These are phyloP conservation scores for Aspergillus novoparasiticus DNA, from an alignment of 2,329 filamentous ascomycete species.

Conservation along the genomic window DNA sequence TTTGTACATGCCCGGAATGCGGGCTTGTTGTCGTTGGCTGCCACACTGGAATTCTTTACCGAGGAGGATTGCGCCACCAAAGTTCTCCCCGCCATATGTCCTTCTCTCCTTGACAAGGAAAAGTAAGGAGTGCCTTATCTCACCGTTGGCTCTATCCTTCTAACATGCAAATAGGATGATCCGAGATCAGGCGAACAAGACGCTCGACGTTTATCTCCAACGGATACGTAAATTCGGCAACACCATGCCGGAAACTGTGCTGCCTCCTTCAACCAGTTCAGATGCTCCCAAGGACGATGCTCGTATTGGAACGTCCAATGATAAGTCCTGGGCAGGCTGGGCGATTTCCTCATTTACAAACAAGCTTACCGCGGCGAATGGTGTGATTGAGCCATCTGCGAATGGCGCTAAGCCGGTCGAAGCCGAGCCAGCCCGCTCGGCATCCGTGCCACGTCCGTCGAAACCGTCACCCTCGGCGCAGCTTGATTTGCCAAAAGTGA, in stretches of 20 bases:
- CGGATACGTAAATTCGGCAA: constrained; percentile 77
- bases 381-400: constrained; percentile 73
- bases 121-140: constrained; percentile 54
- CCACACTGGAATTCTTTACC: constrained; percentile 81
- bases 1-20: constrained; percentile 95
- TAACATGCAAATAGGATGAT: constrained; percentile 58
- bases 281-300: constrained; percentile 55
- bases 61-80: constrained; percentile 88
- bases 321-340: constrained; percentile 87
- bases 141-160: not conserved
- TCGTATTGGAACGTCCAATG: constrained; percentile 76
- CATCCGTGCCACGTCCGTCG: constrained; percentile 52
- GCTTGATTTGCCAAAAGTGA: constrained; percentile 25
- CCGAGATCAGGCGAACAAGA: constrained; percentile 87
- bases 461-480: constrained; percentile 33
- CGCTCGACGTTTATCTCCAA: constrained; percentile 81
- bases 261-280: constrained; percentile 66
- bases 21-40: constrained; percentile 79
- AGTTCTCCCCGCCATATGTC: constrained; percentile 81
- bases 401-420: constrained; percentile 50
- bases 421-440: constrained; percentile 46
- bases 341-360: constrained; percentile 98
- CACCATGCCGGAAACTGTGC: constrained; percentile 75
- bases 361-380: constrained; percentile 79
- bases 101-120: constrained; percentile 88